Evolutionary conservation across 495 filamentous ascomycete species (phyloP).

Genomic region (Patellaria atrata): DNA sequence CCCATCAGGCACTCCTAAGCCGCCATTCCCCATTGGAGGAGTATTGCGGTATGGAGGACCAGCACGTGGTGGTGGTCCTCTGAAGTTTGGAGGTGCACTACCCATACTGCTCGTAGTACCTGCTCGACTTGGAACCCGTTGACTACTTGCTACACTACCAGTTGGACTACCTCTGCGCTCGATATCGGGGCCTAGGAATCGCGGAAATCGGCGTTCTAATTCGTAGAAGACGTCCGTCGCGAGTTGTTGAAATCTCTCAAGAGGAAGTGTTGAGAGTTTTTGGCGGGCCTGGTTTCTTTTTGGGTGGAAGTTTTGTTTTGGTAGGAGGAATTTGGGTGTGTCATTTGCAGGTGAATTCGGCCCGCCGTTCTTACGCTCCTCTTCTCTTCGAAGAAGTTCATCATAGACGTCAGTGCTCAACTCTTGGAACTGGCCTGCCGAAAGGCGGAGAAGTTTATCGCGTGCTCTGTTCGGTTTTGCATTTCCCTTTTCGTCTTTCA

Average conservation of each 20-base stretch:
- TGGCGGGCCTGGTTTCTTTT: slow-evolving; percentile 94
- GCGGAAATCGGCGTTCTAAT: slow-evolving; percentile 76
- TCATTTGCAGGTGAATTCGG: slow-evolving; percentile 37
- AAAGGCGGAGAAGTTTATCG: slow-evolving; percentile 82
- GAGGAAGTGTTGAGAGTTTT: slow-evolving; percentile 77
- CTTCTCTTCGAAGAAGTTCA: slow-evolving; percentile 76
- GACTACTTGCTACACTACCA: slow-evolving; percentile 38
- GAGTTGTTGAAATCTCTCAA: slow-evolving; percentile 72
- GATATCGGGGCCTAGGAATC: slow-evolving; percentile 53
- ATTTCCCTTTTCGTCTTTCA: slow-evolving; percentile 59
- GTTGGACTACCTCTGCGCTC: slow-evolving; percentile 57
- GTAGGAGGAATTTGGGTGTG: slow-evolving; percentile 54
- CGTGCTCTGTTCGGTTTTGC: slow-evolving; percentile 71
- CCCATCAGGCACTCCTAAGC: slow-evolving; percentile 6
- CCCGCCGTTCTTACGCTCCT: slow-evolving; percentile 29
- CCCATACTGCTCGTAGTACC: slow-evolving; percentile 21
- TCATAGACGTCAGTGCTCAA: slow-evolving; percentile 96
- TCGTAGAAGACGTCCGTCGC: slow-evolving; percentile 95
- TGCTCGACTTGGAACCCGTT: slow-evolving; percentile 11
- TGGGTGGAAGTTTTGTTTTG: slow-evolving; percentile 79
- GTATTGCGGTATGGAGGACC: slow-evolving; percentile 4
- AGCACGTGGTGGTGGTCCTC: slow-evolving; percentile 7
- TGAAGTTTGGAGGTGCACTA: slow-evolving; percentile 11
- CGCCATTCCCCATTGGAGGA: neutral
- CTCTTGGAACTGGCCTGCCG: slow-evolving; percentile 87